Conservation (phyloP, 257 asterid species). For the Primulina tabacum region DNA sequence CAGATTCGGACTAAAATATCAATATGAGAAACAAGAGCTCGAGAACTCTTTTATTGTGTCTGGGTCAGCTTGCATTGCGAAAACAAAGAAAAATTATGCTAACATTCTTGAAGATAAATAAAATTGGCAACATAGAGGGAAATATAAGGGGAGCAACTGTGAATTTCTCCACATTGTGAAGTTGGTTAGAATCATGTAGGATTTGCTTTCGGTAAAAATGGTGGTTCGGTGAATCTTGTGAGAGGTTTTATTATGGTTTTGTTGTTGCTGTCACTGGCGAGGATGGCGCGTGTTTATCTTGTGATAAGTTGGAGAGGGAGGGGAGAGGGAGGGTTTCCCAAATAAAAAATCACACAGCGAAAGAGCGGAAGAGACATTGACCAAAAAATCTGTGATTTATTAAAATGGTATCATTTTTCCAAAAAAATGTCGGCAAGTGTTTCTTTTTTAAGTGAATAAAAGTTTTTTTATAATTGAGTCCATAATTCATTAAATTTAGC, state of each 20-base stretch:
- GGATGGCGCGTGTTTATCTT: not conserved
- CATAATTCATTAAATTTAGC: too few relatives aligned
- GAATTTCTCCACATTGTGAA: not conserved
- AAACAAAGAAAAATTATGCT: not conserved
- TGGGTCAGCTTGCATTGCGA: constrained; percentile 24
- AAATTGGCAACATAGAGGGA: constrained; percentile 19
- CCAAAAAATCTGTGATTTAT: too few relatives aligned
- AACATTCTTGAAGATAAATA: not conserved
- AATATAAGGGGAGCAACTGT: constrained; percentile 17
- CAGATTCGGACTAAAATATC: constrained; percentile 23
- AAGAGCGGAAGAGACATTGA: too few relatives aligned
- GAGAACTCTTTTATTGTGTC: constrained; percentile 14
- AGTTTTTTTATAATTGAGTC: too few relatives aligned
- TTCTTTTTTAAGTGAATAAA: too few relatives aligned
- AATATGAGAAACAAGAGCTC: constrained; percentile 12
- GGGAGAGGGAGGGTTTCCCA: too few relatives aligned
- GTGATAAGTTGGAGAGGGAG: not conserved
- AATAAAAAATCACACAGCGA: too few relatives aligned
- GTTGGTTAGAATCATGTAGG: not conserved
- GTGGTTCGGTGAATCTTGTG: not conserved
- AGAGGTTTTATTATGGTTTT: constrained; percentile 1
- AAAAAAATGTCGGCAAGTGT: too few relatives aligned
- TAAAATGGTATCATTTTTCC: too few relatives aligned
- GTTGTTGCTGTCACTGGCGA: not conserved
- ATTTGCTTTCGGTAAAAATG: not conserved